Base-by-base conservation (phyloP, 2,329 filamentous ascomycete genomes). In the Penicillium aurantiogriseum region DNA sequence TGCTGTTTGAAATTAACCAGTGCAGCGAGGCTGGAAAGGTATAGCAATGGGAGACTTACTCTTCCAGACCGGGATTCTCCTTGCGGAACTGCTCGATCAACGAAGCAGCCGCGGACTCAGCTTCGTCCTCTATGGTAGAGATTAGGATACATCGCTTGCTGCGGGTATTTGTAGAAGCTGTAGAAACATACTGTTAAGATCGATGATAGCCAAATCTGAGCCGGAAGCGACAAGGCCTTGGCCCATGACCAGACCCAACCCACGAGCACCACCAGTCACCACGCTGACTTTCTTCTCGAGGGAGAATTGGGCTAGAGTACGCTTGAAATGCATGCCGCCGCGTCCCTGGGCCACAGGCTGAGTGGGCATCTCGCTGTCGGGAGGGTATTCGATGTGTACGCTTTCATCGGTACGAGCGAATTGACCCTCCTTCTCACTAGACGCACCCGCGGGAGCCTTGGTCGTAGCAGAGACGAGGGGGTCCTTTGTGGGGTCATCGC, bases 221-320 rank as follows among this genome's bases (percentile, higher is more conserved):
- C 93, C 93, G 53, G 90, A 94, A 52, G 91, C 88, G 52, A 96
- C 89, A 76, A 96, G 85, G 46, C 90, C 92, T 79, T 96, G 92
- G 51, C 89, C 90, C 89, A 97, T 97, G 66, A 95, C 92, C 60
- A 97, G 80, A 39, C 93, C 93, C 57, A 97, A 77, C 8, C 93
- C 93, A 71, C 92, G 83, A 27, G 93, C 93, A 71, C 92, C 93
- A 51, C 93, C 93, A 1, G 93, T 97, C 39, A 97, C 89, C 40
- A 97, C 81, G 46, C 86, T 91, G 9, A 92, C 89, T 70, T 88
- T 88, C 60, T 87, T 89, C 72, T 96, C 89, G 35, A 97, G 84
- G 9, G 91, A 93, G 79, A 97, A 97, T 43, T 86, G 86, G 35
- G 90, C 87, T 29, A 97, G 83, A 0, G 92, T 96, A 27, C 91